phyloP scores from a whole-genome alignment of 2,329 filamentous ascomycete genomes.

The Xylogone sp. region DNA sequence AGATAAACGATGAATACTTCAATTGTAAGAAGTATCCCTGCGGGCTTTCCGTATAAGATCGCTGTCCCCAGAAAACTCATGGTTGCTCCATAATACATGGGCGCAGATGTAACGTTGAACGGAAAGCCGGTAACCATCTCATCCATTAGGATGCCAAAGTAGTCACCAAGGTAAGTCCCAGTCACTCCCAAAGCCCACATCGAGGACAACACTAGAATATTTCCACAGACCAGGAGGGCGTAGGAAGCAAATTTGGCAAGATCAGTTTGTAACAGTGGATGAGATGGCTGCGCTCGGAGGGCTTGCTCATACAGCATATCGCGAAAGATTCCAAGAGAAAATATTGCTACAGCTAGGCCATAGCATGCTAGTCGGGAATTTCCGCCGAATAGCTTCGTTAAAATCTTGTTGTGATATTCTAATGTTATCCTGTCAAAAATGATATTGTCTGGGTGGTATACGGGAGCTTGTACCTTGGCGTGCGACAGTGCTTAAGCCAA shows the following conservation, averaged over 20 bases:
- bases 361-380: constrained; percentile 82
- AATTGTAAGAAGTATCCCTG: constrained; percentile 71
- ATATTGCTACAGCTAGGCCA: constrained; percentile 81
- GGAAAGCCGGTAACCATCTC: constrained; percentile 91
- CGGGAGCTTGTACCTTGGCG: constrained; percentile 63
- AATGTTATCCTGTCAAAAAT: constrained; percentile 6
- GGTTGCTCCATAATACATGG: constrained; percentile 96
- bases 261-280: constrained; percentile 64
- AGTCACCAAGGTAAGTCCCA: constrained; percentile 95
- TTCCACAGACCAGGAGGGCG: constrained; percentile 69
- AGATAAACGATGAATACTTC: constrained; percentile 76
- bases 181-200: constrained; percentile 93
- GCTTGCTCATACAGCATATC: constrained; percentile 86
- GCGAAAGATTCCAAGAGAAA: constrained; percentile 83
- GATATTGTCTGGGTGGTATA: neutral
- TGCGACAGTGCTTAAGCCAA: constrained; percentile 66
- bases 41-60: constrained; percentile 80
- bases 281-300: constrained; percentile 69
- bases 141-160: constrained; percentile 98
- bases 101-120: constrained; percentile 85
- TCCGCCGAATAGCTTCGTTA: constrained; percentile 83
- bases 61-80: constrained; percentile 89
- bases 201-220: constrained; percentile 79
- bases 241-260: constrained; percentile 61
- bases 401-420: constrained; percentile 90